Evolutionary conservation across 306 rosid genomes (phyloP), one percentile per base, ranked within the genome.

Genomic region (Dryas octopetala): DNA sequence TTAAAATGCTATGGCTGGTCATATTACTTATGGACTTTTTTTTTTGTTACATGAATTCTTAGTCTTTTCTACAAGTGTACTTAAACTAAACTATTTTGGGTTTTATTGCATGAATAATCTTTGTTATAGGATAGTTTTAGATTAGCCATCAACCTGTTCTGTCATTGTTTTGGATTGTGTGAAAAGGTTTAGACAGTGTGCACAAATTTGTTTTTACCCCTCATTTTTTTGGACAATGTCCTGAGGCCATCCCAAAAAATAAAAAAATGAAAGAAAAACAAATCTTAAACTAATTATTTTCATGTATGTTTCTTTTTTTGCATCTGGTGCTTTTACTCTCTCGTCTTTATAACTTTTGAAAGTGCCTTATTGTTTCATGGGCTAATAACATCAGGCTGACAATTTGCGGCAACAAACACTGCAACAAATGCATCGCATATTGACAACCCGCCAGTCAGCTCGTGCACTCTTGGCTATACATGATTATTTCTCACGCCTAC

Each of bases 381-480:
- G 73, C 59, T 58, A 45, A 41, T 32, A 11, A 80, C 53, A 54
- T 41, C 83, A 95, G 99, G 99, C 99, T 54, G 99, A 95, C 82
- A 92, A 95, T 83, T 85, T 95, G 70, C 91, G 99, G 82, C 97
- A 92, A 86, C 97, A 95, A 58, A 95, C 97, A 19, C 88, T 95
- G 54, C 99, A 91, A 81, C 99, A 95, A 85, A 89, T 95, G 99
- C 95, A 87, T 79, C 96, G 97, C 0, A 95, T 95, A 74, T 72
- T 95, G 90, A 91, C 99, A 60, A 92, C 97, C 14, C 96, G 95
- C 4, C 99, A 95, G 77, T 92, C 99, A 3, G 97, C 99, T 70
- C 99, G 97, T 4, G 99, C 97, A 1, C 93, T 95, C 65, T 93
- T 95, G 14, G 99, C 97, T 2, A 90, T 95, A 76, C 90, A 86